These are phyloP conservation scores for Fusarium sp. DNA, from an alignment of 2,329 filamentous ascomycete species.

Conservation along the genomic window DNA sequence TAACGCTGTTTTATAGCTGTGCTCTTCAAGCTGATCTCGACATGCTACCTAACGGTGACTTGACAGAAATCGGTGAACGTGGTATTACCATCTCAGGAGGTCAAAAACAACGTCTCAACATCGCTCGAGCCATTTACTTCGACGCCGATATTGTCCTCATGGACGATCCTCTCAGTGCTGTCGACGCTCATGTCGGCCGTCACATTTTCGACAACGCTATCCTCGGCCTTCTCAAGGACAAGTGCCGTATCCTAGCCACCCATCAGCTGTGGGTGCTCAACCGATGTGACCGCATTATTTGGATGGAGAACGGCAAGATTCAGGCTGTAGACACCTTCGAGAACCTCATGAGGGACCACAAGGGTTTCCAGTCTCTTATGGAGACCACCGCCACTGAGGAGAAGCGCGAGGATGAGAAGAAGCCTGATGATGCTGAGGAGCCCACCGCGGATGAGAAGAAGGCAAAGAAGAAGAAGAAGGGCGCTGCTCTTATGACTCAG, in stretches of 20 bases:
- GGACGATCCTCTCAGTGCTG: conserved; percentile 77
- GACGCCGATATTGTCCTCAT: conserved; percentile 76
- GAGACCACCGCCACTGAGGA: conserved; percentile 82
- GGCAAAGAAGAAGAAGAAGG: conserved; percentile 69
- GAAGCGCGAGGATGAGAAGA: conserved; percentile 65
- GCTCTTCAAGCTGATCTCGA: conserved; percentile 87
- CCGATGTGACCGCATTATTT: conserved; percentile 90
- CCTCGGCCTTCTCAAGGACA: conserved; percentile 86
- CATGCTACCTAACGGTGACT: conserved; percentile 90
- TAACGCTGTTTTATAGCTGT: conserved; percentile 64
- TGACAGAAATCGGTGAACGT: conserved; percentile 93
- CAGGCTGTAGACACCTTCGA: conserved; percentile 90
- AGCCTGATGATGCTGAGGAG: conserved; percentile 60
- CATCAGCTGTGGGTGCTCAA: conserved; percentile 95
- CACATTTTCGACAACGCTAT: conserved; percentile 96
- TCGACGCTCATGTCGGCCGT: conserved; percentile 77
- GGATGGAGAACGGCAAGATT: conserved; percentile 89
- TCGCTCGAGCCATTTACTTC: conserved; percentile 83
- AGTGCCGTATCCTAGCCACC: conserved; percentile 91
- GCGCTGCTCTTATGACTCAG: conserved; percentile 76
- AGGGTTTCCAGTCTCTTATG: conserved; percentile 86
- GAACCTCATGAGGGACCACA: conserved; percentile 83
- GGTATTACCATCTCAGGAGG: conserved; percentile 96
- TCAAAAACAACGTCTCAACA: conserved; percentile 95
- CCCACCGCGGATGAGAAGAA: conserved; percentile 57